Evolutionary conservation across 129 eudicot genomes (phyloP).

Genomic region (Tagetes erecta): DNA sequence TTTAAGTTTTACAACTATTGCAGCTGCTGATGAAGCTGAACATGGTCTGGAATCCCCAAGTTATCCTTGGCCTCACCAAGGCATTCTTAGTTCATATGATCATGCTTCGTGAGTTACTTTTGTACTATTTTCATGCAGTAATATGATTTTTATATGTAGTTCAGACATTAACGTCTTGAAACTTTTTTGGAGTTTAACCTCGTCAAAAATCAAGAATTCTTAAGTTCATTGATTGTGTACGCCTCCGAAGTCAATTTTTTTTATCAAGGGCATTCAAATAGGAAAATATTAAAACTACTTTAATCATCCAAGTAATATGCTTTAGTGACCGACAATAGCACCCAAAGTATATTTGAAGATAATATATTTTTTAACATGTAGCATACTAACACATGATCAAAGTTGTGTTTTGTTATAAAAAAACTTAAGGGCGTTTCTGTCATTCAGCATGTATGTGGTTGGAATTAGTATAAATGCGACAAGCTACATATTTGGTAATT

Average conservation of each 20-base stretch:
- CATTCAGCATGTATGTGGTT: neutral
- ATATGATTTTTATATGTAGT: slow-evolving; percentile 6
- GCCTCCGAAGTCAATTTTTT: neutral
- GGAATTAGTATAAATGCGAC: neutral
- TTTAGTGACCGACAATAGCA: neutral
- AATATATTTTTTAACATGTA: neutral
- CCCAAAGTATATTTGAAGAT: neutral
- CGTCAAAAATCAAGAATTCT: slow-evolving; percentile 11
- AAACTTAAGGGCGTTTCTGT: neutral
- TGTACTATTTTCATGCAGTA: neutral
- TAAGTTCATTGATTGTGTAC: slow-evolving; percentile 4
- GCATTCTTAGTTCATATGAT: slow-evolving; percentile 91
- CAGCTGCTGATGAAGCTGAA: slow-evolving; percentile 92
- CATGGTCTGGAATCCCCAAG: slow-evolving; percentile 78
- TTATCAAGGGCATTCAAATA: neutral
- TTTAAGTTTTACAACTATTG: slow-evolving; percentile 69
- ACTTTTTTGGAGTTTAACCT: slow-evolving; percentile 15
- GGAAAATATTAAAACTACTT: neutral
- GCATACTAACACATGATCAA: neutral
- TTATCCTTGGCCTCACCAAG: slow-evolving; percentile 97
- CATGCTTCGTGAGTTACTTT: slow-evolving; percentile 80
- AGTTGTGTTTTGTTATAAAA: neutral
- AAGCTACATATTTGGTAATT: neutral
- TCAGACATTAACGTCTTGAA: slow-evolving; percentile 17
- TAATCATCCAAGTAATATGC: neutral